phyloP scores from a whole-genome alignment of 345 rosid genomes.

The Murraya paniculata region DNA sequence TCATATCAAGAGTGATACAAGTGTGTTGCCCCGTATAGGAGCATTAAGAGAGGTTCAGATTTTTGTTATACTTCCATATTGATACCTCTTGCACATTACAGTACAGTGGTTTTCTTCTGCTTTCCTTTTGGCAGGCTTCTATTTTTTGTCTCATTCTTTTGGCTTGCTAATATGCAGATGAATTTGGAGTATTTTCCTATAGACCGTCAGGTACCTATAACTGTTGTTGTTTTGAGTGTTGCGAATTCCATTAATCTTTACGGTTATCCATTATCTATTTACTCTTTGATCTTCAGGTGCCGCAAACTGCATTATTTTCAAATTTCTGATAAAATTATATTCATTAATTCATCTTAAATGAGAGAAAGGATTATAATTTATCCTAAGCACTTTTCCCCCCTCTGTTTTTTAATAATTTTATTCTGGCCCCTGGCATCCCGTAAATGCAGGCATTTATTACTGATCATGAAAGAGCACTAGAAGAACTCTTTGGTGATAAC shows the following conservation, averaged over 20 bases:
- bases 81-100: not conserved
- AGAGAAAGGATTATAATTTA: not conserved
- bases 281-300: not conserved
- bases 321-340: not conserved
- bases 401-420: not conserved
- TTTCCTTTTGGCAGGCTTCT: not conserved
- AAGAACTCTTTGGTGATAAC: slow-evolving; percentile 55
- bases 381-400: not conserved
- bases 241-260: not conserved
- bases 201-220: slow-evolving; percentile 65
- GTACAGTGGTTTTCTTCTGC: not conserved
- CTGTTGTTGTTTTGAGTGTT: not conserved
- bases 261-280: not conserved
- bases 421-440: slow-evolving; percentile 12
- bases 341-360: not conserved
- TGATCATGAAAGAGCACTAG: slow-evolving; percentile 79
- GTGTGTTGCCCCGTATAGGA: slow-evolving; percentile 85
- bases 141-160: slow-evolving; percentile 2
- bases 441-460: slow-evolving; percentile 77
- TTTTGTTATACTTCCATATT: slow-evolving; percentile 2
- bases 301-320: not conserved
- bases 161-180: slow-evolving; percentile 51
- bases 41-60: slow-evolving; percentile 86
- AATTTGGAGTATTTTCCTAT: slow-evolving; percentile 91
- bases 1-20: slow-evolving; percentile 80